These are phyloP conservation scores for Circinella umbellata DNA, from an alignment of 371 early-diverging fungal genomes.

Conservation along the genomic window DNA sequence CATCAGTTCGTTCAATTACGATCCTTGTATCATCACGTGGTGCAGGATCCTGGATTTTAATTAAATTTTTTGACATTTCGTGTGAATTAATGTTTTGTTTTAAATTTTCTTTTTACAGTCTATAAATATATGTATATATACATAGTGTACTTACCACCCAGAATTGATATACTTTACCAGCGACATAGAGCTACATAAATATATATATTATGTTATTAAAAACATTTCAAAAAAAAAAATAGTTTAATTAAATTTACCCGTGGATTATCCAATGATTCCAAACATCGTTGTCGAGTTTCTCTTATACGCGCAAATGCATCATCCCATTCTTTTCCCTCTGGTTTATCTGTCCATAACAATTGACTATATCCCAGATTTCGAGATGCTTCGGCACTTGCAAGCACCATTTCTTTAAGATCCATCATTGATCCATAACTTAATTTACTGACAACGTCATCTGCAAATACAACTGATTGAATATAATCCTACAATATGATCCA, in stretches of 20 bases:
- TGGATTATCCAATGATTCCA: conserved; percentile 43
- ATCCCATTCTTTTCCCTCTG: conserved; percentile 45
- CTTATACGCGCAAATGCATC: conserved; percentile 42
- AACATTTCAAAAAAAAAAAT: background rate
- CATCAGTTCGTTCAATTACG: conserved; percentile 46
- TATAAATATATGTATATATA: too few species aligned
- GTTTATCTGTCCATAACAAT: conserved; percentile 38
- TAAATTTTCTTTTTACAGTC: too few species aligned
- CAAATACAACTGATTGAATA: conserved; percentile 55
- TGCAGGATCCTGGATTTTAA: conserved; percentile 40
- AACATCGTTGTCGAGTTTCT: conserved; percentile 41
- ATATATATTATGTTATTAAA: too few species aligned
- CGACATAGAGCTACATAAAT: conserved; percentile 45
- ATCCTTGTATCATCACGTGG: conserved; percentile 52
- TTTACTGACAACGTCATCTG: conserved; percentile 56
- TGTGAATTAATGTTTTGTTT: background rate
- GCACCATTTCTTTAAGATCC: conserved; percentile 52
- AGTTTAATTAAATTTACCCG: conserved; percentile 26
- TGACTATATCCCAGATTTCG: conserved; percentile 37
- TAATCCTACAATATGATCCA: conserved; percentile 27
- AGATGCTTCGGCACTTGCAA: conserved; percentile 51
- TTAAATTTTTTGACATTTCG: background rate
- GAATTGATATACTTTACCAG: conserved; percentile 54
- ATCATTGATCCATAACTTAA: conserved; percentile 56
- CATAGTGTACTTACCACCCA: conserved; percentile 42